A percentile compares a stretch with the other conserved stretches of the same genome.
Conservation (phyloP, 179 eudicot species). For the Silene noctiflora region DNA sequence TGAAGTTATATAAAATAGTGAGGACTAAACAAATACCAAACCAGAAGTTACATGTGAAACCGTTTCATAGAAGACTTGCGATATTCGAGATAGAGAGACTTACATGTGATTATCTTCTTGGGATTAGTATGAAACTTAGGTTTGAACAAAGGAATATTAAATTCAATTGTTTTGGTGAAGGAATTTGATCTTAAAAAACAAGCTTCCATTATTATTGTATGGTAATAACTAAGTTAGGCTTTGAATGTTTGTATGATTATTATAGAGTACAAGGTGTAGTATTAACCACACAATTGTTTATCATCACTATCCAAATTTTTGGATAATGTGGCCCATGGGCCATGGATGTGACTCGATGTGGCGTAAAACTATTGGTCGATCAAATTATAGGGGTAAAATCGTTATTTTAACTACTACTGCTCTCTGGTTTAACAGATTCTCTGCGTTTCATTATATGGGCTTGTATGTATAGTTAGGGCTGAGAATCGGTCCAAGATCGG, state of each 20-base stretch:
- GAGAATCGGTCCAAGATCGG: too few species aligned
- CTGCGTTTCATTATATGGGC: too few species aligned
- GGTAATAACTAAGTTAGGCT: too few species aligned
- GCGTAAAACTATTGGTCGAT: not conserved
- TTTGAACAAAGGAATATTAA: constrained; percentile 28
- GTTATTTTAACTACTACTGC: too few species aligned
- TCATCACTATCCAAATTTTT: constrained; percentile 16
- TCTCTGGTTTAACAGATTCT: too few species aligned
- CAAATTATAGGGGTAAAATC: too few species aligned
- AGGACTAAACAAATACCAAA: too few species aligned
- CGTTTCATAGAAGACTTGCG: not conserved
- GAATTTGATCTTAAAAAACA: constrained; percentile 60
- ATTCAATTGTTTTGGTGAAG: constrained; percentile 34
- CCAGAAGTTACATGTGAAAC: not conserved
- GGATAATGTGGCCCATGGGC: constrained; percentile 21
- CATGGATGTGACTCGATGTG: constrained; percentile 11
- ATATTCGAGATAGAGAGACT: constrained; percentile 19
- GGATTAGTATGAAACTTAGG: constrained; percentile 22
- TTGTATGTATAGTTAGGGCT: too few species aligned
- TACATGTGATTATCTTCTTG: constrained; percentile 42
- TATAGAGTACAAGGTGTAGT: not conserved
- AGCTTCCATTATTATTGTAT: constrained; percentile 52
- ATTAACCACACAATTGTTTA: constrained; percentile 18
- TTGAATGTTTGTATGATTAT: too few species aligned
- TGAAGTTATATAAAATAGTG: too few species aligned